phyloP scores from a whole-genome alignment of 208 protist species.

The Crithidia fasciculata region DNA sequence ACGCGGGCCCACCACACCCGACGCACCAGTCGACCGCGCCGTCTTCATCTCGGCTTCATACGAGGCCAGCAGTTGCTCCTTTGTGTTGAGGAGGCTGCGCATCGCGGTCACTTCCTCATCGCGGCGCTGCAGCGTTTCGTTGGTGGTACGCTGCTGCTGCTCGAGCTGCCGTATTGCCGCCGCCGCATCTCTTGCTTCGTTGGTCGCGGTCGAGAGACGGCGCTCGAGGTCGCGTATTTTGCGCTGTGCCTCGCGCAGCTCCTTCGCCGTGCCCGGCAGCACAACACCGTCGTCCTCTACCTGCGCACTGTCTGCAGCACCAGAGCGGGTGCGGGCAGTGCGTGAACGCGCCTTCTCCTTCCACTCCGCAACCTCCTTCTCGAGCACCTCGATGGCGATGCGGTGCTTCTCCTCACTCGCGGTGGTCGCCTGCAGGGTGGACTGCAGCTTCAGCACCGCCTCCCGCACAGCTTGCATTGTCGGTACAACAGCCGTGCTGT shows the following conservation, averaged over 20 bases:
- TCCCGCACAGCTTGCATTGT: conserved; percentile 49
- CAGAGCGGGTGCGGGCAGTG: conserved; percentile 3
- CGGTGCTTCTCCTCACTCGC: conserved; percentile 25
- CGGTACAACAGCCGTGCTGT: not conserved
- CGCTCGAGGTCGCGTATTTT: conserved; percentile 33
- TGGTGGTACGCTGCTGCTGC: conserved; percentile 19
- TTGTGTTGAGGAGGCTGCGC: conserved; percentile 23
- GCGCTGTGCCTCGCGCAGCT: conserved; percentile 33
- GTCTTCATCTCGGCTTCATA: conserved; percentile 22
- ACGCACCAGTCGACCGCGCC: conserved; percentile 4
- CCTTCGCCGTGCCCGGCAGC: conserved; percentile 43
- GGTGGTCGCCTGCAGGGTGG: conserved; percentile 19
- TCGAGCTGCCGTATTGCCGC: conserved; percentile 25
- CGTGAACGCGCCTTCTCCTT: conserved; percentile 16
- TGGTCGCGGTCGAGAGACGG: conserved; percentile 12
- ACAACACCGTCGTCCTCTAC: conserved; percentile 19
- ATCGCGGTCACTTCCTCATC: conserved; percentile 35
- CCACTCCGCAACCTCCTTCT: conserved; percentile 35
- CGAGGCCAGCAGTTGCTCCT: conserved; percentile 21
- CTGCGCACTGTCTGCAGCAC: not conserved
- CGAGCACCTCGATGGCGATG: conserved; percentile 30
- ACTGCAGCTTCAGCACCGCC: conserved; percentile 38
- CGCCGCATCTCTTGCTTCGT: conserved; percentile 22
- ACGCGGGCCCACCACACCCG: no score
- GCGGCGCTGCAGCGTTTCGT: conserved; percentile 10